Evolutionary conservation across 768 basidiomycete species (phyloP).

Genomic region (Agrocybe praecox): DNA sequence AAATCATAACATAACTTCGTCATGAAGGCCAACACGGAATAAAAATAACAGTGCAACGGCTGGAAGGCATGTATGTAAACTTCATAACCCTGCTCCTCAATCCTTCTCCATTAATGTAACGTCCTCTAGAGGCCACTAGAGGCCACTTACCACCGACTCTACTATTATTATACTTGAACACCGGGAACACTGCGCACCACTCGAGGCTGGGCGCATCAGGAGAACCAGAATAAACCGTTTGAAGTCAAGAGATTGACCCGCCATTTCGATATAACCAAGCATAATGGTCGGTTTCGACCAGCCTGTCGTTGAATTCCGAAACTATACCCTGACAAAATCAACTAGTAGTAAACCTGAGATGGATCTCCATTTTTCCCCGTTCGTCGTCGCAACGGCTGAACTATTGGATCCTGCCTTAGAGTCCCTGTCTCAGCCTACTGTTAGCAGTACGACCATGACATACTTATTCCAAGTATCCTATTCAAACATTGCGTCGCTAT

Average conservation of each 20-base stretch:
- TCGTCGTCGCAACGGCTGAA: constrained; percentile 14
- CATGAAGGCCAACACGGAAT: not conserved
- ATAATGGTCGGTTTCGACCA: not conserved
- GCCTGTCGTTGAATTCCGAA: not conserved
- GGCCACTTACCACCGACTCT: not conserved
- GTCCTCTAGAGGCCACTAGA: not conserved
- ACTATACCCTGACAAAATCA: not conserved
- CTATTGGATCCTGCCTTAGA: not conserved
- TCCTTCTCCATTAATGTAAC: not conserved
- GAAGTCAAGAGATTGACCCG: not conserved
- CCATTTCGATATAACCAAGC: not conserved
- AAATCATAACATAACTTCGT: not conserved
- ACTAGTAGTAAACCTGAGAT: not conserved
- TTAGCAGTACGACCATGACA: not conserved
- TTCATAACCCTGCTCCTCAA: not conserved
- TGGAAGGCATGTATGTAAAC: not conserved
- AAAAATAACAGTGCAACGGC: not conserved
- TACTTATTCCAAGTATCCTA: no score
- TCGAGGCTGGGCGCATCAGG: constrained; percentile 3
- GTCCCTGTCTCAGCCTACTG: not conserved
- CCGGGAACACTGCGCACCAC: not conserved
- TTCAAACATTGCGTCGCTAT: not conserved
- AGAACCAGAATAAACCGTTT: not conserved
- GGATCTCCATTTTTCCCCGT: constrained; percentile 5
- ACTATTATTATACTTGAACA: not conserved